Base-by-base conservation (phyloP, 192 early-diverging fungal genomes). In the Chytriomyces sp. region DNA sequence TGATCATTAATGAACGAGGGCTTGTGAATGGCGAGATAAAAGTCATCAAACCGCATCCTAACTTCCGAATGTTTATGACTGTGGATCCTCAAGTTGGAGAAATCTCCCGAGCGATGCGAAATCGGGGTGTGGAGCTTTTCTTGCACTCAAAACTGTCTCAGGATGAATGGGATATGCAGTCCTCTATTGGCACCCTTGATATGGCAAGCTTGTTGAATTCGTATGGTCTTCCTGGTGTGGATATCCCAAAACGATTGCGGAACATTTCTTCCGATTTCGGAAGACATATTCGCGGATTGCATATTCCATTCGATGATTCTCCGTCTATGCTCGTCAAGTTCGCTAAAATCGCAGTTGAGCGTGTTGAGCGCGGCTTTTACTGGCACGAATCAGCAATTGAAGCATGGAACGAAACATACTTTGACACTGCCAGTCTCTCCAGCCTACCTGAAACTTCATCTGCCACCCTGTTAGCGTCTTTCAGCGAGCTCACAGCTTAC, bases 41-140 rank as follows among this genome's bases (percentile, higher is more conserved):
- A 61, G 86, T 93, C 7, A 89, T 97, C 53, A 79, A 83, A 20
- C 95, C 95, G 9, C 96, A 97, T 72, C 87, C 87, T 20, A 91
- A 94, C 75, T 99, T 99, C 86, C 86, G 97, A 43, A 92, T 99
- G 64, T 94, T 99, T 78, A 94, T 99, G 94, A 94, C 95, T 0
- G 91, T 97, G 45, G 94, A 99, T 80, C 96, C 97, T 13, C 85
- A 87, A 53, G 87, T 92, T 76, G 97, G 97, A 46, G 96, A 99
- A 82, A 85, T 99, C 43, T 96, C 95, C 8, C 88, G 97, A 8
- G 96, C 97, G 5, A 99, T 99, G 97, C 84, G 97, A 62, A 99
- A 99, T 79, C 93, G 97, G 69, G 95, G 95, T 62, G 91, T 98
- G n/a, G 97, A 99, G 82, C 89, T 99, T 26, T 84, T 87, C 24